Percentiles rank a stretch among this genome's conserved stretches.
Evolutionary conservation across 129 eudicot genomes (phyloP).

Genomic region (Gnaphalium uliginosum): DNA sequence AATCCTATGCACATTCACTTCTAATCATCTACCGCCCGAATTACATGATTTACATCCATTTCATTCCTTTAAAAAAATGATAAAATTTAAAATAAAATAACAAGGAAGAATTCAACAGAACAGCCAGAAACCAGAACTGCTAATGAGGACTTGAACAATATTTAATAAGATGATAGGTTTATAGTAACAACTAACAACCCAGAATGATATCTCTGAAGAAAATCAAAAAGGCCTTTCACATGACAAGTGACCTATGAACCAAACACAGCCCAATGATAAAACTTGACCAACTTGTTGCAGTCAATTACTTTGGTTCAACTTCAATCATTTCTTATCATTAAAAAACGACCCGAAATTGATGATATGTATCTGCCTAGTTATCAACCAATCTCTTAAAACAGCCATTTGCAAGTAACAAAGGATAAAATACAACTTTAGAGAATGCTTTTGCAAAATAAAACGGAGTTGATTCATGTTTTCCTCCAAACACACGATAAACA

Average conservation of each 20-base stretch:
- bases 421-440: background rate
- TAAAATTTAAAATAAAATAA: background rate
- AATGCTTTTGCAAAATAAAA: background rate
- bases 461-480: background rate
- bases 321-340: background rate
- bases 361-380: background rate
- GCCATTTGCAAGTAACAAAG: background rate
- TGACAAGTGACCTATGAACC: background rate
- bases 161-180: background rate
- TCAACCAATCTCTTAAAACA: background rate
- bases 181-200: background rate
- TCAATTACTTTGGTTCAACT: background rate
- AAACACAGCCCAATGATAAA: constrained; percentile 1
- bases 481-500: background rate
- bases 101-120: background rate
- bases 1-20: too few species aligned
- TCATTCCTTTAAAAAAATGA: too few species aligned
- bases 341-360: background rate
- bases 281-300: background rate
- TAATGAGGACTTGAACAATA: background rate
- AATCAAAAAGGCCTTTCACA: background rate
- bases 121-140: too few species aligned
- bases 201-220: background rate
- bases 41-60: background rate
- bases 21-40: background rate